Conservation (phyloP, 495 filamentous ascomycete species). For the Penicillium tannophilum region DNA sequence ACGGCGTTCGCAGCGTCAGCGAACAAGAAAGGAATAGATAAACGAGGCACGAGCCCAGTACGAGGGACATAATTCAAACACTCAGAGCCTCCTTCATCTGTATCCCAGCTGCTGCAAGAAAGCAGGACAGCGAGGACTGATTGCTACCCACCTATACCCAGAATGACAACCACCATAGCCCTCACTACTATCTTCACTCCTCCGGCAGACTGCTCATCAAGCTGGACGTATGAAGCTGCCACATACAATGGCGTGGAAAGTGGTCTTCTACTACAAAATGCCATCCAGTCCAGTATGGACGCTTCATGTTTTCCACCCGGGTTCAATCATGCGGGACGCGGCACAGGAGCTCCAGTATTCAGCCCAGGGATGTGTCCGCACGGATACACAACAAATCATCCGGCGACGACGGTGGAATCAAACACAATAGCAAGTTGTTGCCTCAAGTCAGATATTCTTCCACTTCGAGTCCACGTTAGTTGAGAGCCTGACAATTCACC, state of each 20-base stretch:
- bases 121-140: background rate
- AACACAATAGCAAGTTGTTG: background rate
- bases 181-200: background rate
- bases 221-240: background rate
- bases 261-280: background rate
- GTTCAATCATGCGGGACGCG: background rate
- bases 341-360: background rate
- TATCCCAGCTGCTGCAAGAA: background rate
- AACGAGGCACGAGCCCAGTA: background rate
- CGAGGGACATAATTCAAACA: background rate
- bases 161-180: background rate
- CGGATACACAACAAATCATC: background rate
- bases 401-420: background rate
- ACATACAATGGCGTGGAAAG: background rate
- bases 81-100: background rate
- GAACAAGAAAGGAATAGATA: background rate
- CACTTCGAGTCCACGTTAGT: background rate
- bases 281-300: background rate
- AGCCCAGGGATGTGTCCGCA: background rate
- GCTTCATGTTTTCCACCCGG: background rate
- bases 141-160: background rate
- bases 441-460: background rate
- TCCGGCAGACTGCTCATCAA: background rate
- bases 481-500: background rate
- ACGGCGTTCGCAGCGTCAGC: background rate